Conservation (phyloP, 768 basidiomycete genomes). For the Trametes cingulata region DNA sequence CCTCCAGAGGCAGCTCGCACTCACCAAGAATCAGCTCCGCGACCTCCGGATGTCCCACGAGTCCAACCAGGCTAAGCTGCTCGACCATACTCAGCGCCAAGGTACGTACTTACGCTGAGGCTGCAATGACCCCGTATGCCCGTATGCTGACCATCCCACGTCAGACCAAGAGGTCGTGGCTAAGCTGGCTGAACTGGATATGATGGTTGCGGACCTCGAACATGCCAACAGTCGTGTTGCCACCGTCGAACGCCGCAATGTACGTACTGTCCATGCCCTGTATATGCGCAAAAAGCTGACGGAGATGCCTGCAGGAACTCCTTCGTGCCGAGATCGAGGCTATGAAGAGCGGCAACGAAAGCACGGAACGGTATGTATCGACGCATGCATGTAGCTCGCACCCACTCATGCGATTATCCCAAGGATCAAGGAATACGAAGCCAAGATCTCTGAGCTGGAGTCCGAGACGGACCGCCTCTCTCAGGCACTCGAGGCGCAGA, state of each 20-base stretch:
- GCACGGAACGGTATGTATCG: constrained; percentile 59
- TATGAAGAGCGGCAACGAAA: constrained; percentile 76
- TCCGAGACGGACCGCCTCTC: constrained; percentile 72
- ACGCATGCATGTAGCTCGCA: neutral
- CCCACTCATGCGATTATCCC: neutral
- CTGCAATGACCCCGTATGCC: too few relatives aligned
- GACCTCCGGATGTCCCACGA: constrained; percentile 92
- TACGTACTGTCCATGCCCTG: constrained; percentile 35
- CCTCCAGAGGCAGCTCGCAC: constrained; percentile 85
- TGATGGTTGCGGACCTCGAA: constrained; percentile 92
- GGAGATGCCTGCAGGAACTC: constrained; percentile 63
- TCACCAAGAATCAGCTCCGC: constrained; percentile 84
- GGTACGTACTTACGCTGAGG: constrained; percentile 43
- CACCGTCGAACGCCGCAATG: constrained; percentile 91
- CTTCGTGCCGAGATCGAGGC: constrained; percentile 93
- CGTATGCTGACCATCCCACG: neutral
- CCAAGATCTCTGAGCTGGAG: constrained; percentile 75
- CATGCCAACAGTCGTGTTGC: constrained; percentile 94
- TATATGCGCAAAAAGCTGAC: neutral
- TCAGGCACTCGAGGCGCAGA: constrained; percentile 63
- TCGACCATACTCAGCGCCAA: constrained; percentile 90
- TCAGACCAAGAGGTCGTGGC: constrained; percentile 92
- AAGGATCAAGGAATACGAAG: constrained; percentile 73
- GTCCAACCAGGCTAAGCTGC: constrained; percentile 86
- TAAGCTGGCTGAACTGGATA: constrained; percentile 90